A percentile compares a stretch with the other conserved stretches of the same genome.
These are phyloP conservation scores for Diaporthe nobilis DNA, from an alignment of 2,329 filamentous ascomycete genomes.

Conservation along the genomic window DNA sequence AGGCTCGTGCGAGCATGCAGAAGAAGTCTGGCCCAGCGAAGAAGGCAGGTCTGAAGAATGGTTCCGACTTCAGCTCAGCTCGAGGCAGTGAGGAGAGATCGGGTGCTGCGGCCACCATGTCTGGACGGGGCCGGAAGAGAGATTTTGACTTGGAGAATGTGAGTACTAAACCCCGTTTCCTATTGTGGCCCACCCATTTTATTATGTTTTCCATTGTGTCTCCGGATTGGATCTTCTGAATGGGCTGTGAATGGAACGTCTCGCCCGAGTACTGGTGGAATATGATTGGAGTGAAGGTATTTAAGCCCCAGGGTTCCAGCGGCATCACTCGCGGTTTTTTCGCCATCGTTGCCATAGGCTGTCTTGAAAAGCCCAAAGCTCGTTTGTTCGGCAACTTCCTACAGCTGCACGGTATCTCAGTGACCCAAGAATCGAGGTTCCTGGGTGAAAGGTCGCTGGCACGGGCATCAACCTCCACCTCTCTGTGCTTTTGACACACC, in stretches of 20 bases:
- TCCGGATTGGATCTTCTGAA: background rate
- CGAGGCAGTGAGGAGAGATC: conserved; percentile 85
- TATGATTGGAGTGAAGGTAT: conserved; percentile 5
- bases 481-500: background rate
- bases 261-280: background rate
- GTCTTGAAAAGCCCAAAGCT: conserved; percentile 10
- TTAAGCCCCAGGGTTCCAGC: background rate
- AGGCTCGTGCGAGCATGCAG: conserved; percentile 73
- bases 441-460: background rate
- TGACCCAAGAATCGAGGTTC: background rate
- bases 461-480: background rate
- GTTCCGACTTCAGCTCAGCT: conserved; percentile 73
- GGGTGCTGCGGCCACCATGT: conserved; percentile 70
- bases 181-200: conserved; percentile 22
- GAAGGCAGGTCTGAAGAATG: conserved; percentile 63
- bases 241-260: background rate
- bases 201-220: conserved; percentile 19
- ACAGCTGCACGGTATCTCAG: background rate
- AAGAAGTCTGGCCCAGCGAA: conserved; percentile 57
- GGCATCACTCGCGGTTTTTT: background rate
- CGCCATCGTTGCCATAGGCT: background rate
- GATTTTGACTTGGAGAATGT: conserved; percentile 90
- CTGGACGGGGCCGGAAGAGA: conserved; percentile 77
- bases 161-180: conserved; percentile 55
- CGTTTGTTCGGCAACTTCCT: background rate